Evolutionary conservation across 192 early-diverging fungal species (phyloP), one percentile per base, ranked within the genome.

Genomic region (Dispira parvispora): DNA sequence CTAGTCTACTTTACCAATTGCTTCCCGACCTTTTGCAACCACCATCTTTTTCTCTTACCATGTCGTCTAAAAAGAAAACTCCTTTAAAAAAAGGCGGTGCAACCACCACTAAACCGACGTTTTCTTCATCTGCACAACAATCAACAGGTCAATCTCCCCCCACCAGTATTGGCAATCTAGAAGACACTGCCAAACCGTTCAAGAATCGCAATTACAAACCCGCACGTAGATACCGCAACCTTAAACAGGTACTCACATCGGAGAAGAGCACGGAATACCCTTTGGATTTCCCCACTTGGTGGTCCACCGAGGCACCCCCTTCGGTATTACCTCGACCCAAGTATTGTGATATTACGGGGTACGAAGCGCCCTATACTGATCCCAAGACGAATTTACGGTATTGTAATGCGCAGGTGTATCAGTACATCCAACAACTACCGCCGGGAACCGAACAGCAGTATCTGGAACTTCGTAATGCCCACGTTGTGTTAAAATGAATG

Each of bases 331-430:
- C 60, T 12, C 26, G 3, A 12, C 12, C 38, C 43, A 61, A 61
- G 60, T 61, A 61, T 44, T 61, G 60, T 44, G 60, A 38, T 38
- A 38, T 38, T 38, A 38, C 32, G 32, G 32, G 32, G 32, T 38
- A 38, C 32, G 32, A 38, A 50, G 88, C 88, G 27, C 76, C 68
- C 16, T 94, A 94, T 68, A 90, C 88, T 0, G 91, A 94, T 70
- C 91, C 91, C 21, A 91, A 91, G 71, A 88, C 88, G 0, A 75
- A 84, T 12, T 68, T 94, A 43, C 75, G 91, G 20, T 94, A 91
- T 62, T 80, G 88, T 63, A 86, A 86, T 52, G 81, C 82, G 0
- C 88, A 91, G 65, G 77, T 91, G 14, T 93, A 91, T 73, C 81
- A 83, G 65, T 71, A 80, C 46, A 80, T 91, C 46, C 80, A 83